These are phyloP conservation scores for Paramyrothecium roridum DNA, from an alignment of 2,329 filamentous ascomycete genomes.

Conservation along the genomic window DNA sequence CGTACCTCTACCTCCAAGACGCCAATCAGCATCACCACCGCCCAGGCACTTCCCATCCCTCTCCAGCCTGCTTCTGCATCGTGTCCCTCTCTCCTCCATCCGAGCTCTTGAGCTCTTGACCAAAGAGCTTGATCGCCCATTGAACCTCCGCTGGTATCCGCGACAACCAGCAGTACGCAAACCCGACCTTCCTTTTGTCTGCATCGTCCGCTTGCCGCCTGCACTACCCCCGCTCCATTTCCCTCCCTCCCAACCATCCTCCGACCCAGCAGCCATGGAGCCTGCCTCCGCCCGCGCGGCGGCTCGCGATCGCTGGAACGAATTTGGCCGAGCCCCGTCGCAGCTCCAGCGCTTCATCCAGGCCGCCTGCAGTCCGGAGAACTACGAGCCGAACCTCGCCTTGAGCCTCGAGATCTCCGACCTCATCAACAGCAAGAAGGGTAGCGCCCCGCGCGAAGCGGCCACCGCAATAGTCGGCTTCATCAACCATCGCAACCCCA, in stretches of 20 bases:
- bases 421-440: slow-evolving; percentile 96
- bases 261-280: slow-evolving; percentile 63
- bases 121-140: not conserved
- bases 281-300: slow-evolving; percentile 94
- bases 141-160: not conserved
- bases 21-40: not conserved
- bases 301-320: slow-evolving; percentile 88
- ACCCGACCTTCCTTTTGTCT: not conserved
- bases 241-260: not conserved
- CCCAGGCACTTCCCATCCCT: not conserved
- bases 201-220: not conserved
- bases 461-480: slow-evolving; percentile 89
- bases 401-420: slow-evolving; percentile 95
- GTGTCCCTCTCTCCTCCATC: not conserved
- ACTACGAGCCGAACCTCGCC: slow-evolving; percentile 96
- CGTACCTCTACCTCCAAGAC: not conserved
- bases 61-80: not conserved
- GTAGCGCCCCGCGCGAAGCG: slow-evolving; percentile 89
- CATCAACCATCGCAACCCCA: slow-evolving; percentile 95
- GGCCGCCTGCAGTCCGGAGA: slow-evolving; percentile 93
- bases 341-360: slow-evolving; percentile 94
- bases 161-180: not conserved
- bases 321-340: slow-evolving; percentile 74
- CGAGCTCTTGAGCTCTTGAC: not conserved
- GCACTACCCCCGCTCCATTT: not conserved